Evolutionary conservation across 495 filamentous ascomycete genomes (phyloP).

Genomic region (Cairneyella variabilis): DNA sequence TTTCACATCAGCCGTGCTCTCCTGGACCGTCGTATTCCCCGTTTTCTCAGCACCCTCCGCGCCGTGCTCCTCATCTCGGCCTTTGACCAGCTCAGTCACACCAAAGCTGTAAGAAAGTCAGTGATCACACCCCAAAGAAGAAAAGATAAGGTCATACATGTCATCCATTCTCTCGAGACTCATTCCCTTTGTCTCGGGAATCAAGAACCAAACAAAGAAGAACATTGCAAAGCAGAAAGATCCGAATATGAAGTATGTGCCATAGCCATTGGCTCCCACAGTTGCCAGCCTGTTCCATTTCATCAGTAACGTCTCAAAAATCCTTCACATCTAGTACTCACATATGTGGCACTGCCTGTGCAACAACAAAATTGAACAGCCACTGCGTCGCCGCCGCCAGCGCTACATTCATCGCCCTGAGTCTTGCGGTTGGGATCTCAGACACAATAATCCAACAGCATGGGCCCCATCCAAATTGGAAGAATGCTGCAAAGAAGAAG

Average conservation of each 20-base stretch:
- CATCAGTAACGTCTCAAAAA: neutral
- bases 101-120: constrained; percentile 53
- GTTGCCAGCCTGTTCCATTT: constrained; percentile 40
- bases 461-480: constrained; percentile 78
- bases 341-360: constrained; percentile 59
- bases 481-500: constrained; percentile 71
- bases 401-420: constrained; percentile 68
- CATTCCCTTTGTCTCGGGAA: constrained; percentile 68
- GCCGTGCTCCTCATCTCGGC: constrained; percentile 17
- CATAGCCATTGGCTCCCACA: constrained; percentile 59
- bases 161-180: constrained; percentile 43
- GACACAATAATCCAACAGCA: constrained; percentile 75
- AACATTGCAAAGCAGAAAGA: constrained; percentile 61
- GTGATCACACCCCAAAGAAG: constrained; percentile 41
- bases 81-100: constrained; percentile 29
- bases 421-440: constrained; percentile 70
- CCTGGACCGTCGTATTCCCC: constrained; percentile 1
- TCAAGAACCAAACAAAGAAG: constrained; percentile 64
- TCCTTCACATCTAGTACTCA: neutral
- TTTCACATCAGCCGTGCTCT: constrained; percentile 14
- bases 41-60: neutral
- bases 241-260: constrained; percentile 53
- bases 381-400: constrained; percentile 66
- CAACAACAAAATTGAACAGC: constrained; percentile 70
- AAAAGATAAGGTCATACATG: constrained; percentile 34